Evolutionary conservation across 202 grass and related monocot genomes (phyloP), one percentile per base, ranked within the genome.

Genomic region (Bolboschoenoplectus hybrid): DNA sequence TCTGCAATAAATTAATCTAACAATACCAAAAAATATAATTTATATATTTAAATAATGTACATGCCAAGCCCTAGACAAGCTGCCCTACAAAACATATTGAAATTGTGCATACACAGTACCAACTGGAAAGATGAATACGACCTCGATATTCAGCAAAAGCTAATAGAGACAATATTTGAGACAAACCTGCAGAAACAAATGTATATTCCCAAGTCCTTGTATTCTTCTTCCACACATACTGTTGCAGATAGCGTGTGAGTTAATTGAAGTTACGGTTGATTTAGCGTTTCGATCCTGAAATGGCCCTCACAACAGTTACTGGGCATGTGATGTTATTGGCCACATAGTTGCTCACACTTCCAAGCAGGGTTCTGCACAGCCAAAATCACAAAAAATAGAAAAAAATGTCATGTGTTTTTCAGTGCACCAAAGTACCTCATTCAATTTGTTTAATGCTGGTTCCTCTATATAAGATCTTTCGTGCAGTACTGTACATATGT

Each of bases 311-410:
- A 66, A 97, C 88, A 19, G 92, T 93, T 49, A 97, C 95, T 0
- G 93, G 95, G 84, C 93, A 97, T 47, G 88, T 85, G 72, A 90
- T 92, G 12, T 94, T 85, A 56, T 89, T 85, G 52, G 95, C 91
- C 4, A 93, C 91, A 52, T 95, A 92, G 36, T 92, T 97, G 92
- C 95, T 97, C 20, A 97, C 91, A 69, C 95, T 97, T 63, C 95
- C 95, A 63, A 97, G 89, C 51, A 97, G 85, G 16, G 89, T 70
- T 81, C 95, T 97, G 89, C 72, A 87, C 44, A 74, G 16, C 32
- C 8, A 62, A 50, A 68, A 50, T 67, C 3, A 73, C 12, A 81
- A 52, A 47, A 69, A 34, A 56, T 55, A 19, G 46, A 58, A 52
- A 67, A 65, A 72, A 63, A 63, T 6, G 17, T 20, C 8, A 19